These are phyloP conservation scores for Warburgia ugandensis DNA, from an alignment of 164 flowering plant species.

Conservation along the genomic window DNA sequence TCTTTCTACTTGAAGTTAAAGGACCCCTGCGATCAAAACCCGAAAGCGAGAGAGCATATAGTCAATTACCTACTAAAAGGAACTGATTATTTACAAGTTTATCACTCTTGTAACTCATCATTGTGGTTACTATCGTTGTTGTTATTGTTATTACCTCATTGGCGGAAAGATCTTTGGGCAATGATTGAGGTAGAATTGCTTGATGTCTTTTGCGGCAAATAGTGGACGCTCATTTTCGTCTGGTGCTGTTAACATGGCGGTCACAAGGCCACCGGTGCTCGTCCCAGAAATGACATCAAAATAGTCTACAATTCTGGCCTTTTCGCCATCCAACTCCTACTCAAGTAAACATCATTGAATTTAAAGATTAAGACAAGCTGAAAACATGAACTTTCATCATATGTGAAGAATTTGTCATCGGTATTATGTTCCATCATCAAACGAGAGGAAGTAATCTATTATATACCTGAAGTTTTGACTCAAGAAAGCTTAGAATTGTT, in stretches of 20 bases:
- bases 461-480: constrained; percentile 36
- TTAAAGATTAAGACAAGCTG: no score
- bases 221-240: constrained; percentile 27
- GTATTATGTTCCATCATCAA: no score
- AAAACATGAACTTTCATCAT: no score
- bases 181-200: constrained; percentile 19
- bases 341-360: background rate
- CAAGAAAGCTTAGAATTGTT: constrained; percentile 23
- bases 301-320: constrained; percentile 33
- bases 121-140: background rate
- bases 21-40: constrained; percentile 3
- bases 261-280: constrained; percentile 38
- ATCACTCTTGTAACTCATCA: no score
- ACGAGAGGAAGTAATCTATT: no score
- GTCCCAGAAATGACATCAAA: constrained; percentile 43
- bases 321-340: constrained; percentile 23
- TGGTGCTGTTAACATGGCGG: constrained; percentile 38
- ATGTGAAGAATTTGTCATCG: no score
- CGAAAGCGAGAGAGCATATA: no score
- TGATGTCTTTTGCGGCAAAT: constrained; percentile 33
- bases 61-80: no score
- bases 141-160: constrained; percentile 2
- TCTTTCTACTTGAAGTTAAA: background rate
- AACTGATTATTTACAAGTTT: no score
- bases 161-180: constrained; percentile 34